Evolutionary conservation across 495 filamentous ascomycete species (phyloP).

Genomic region (Aspergillus leporis): DNA sequence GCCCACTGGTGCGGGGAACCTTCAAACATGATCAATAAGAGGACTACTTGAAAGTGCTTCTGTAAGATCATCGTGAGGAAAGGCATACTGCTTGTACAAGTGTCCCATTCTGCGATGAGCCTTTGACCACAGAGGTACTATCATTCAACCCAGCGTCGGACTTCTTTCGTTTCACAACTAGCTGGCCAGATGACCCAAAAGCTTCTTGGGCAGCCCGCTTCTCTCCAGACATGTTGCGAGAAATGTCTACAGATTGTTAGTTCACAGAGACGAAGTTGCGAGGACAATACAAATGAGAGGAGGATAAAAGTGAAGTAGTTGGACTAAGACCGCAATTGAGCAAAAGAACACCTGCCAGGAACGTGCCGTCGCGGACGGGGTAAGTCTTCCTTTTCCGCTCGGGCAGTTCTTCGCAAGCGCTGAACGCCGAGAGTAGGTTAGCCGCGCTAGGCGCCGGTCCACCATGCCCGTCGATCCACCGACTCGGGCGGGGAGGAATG

Average conservation of each 20-base stretch:
- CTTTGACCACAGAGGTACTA: conserved; percentile 63
- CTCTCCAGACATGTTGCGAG: conserved; percentile 72
- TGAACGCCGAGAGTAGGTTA: conserved; percentile 10
- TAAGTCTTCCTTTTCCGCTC: conserved; percentile 3
- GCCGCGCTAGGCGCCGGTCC: conserved; percentile 25
- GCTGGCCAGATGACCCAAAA: conserved; percentile 70
- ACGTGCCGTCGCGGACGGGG: not conserved
- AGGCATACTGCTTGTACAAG: conserved; percentile 79
- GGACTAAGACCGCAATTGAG: not conserved
- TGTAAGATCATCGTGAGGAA: conserved; percentile 2
- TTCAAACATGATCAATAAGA: conserved; percentile 37
- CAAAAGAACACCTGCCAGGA: not conserved
- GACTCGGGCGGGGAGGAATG: conserved; percentile 22
- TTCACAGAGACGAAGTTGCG: not conserved
- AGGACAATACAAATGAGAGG: not conserved
- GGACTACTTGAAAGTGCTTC: not conserved
- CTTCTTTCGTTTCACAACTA: conserved; percentile 87
- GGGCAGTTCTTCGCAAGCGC: conserved; percentile 3
- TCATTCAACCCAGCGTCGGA: conserved; percentile 64
- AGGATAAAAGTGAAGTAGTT: not conserved
- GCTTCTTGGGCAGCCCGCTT: conserved; percentile 83
- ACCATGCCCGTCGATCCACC: conserved; percentile 19
- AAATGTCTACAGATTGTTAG: not conserved
- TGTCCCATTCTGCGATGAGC: conserved; percentile 66
- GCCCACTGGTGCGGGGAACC: conserved; percentile 78